Evolutionary conservation across 495 filamentous ascomycete species (phyloP), one percentile per base, ranked within the genome.

Genomic region (Chlorociboria aeruginascens): DNA sequence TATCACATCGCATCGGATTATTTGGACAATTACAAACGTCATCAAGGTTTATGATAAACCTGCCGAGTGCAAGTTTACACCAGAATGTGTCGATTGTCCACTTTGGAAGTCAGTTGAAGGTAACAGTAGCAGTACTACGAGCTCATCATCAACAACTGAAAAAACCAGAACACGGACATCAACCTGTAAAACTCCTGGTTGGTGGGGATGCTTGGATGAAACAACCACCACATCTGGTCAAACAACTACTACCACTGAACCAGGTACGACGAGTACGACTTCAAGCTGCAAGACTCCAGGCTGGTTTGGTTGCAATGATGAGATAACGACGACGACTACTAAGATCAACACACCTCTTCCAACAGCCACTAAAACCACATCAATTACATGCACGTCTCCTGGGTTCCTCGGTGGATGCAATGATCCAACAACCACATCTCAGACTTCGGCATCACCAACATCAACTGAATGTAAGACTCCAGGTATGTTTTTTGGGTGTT

Each of bases 21-120:
- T 77, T 38, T 74, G 67, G 17, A 89, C 96, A 34, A 94, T 97
- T 50, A 69, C 73, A 17, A 84, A 95, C 62, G 87, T 97, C 8
- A 72, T 96, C 43, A 72, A 83, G 57, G 76, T 73, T 51, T 97
- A 96, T 50, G 83, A 88, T 43, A 66, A 70, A 8, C 83, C 89
- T 1, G 81, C 92, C 1, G 65, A 77, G 51, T 98, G 92, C 63
- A 68, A 59, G 45, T 69, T 65, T 33, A 79, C 78, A 0, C 69
- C 79, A 3, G 87, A 94, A 46, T 97, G 92, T 64, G 74, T 81
- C 42, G 92, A 98, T 59, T 98, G 92, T 55, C 82, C 78, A 54
- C 78, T 81, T 34, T 98, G 92, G 92, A 94, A 95, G 60, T 95
- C 85, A 67, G 90, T 87, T 55, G 79, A 80, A 53, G 93, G 88